Conservation (phyloP, 805 yeast genomes). For the Starmera dryadoides region DNA sequence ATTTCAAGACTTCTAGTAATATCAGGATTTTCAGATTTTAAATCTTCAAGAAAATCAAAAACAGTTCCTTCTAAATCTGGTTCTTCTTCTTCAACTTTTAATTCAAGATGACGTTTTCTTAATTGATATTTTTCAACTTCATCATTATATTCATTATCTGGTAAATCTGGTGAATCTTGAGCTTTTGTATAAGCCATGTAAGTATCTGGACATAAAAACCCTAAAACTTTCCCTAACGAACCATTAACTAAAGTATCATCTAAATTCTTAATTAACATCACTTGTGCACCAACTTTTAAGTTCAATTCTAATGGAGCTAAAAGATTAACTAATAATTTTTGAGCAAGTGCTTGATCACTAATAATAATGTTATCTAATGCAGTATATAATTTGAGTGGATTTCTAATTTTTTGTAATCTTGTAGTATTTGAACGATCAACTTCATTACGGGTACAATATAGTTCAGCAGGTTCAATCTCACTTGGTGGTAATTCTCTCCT, state of each 20-base stretch:
- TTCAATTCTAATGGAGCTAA: slow-evolving; percentile 52
- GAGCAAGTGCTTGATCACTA: slow-evolving; percentile 33
- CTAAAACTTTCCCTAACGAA: slow-evolving; percentile 62
- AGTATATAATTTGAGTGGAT: slow-evolving; percentile 33
- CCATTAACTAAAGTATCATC: slow-evolving; percentile 74
- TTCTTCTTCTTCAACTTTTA: slow-evolving; percentile 13
- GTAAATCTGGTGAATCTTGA: slow-evolving; percentile 10
- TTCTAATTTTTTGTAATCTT: slow-evolving; percentile 40
- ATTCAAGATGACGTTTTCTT: slow-evolving; percentile 7
- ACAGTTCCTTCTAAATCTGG: slow-evolving; percentile 34
- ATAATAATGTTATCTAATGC: slow-evolving; percentile 51
- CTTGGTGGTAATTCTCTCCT: slow-evolving; percentile 44
- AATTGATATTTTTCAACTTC: slow-evolving; percentile 13
- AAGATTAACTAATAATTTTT: slow-evolving; percentile 44
- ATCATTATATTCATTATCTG: slow-evolving; percentile 16
- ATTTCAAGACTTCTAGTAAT: slow-evolving; percentile 30
- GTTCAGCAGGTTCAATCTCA: slow-evolving; percentile 65
- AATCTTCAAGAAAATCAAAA: slow-evolving; percentile 37
- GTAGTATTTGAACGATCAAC: slow-evolving; percentile 58
- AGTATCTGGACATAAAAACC: slow-evolving; percentile 46
- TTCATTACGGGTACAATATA: slow-evolving; percentile 67
- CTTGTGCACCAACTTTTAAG: slow-evolving; percentile 70
- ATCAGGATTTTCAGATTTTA: slow-evolving; percentile 19
- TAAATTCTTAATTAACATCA: slow-evolving; percentile 73
- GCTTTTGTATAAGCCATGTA: slow-evolving; percentile 30